Evolutionary conservation across 495 filamentous ascomycete genomes (phyloP).

Genomic region (Aspergillus bridgeri): DNA sequence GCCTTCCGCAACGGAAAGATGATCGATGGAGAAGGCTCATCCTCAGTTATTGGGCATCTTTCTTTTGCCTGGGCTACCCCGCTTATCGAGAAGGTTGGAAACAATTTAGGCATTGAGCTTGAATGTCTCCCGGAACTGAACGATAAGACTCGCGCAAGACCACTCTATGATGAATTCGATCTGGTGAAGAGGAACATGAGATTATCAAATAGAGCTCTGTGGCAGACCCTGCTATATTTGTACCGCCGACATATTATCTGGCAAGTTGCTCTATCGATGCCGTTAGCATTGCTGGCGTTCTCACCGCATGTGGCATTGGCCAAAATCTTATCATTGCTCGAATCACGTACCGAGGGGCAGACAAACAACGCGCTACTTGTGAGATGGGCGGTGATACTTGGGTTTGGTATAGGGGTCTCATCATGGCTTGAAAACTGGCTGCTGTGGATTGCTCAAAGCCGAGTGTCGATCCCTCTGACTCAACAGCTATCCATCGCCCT

Average conservation of each 20-base stretch:
- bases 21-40: constrained; percentile 57
- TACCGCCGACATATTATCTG: constrained; percentile 23
- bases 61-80: constrained; percentile 54
- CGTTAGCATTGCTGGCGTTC: constrained; percentile 3
- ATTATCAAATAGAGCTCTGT: neutral
- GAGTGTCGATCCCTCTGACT: constrained; percentile 3
- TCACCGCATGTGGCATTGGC: constrained; percentile 1
- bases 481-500: neutral
- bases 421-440: constrained; percentile 11
- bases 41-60: constrained; percentile 51
- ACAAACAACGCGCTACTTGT: neutral
- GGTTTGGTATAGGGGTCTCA: neutral
- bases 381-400: constrained; percentile 1
- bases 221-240: neutral
- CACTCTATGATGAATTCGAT: constrained; percentile 36
- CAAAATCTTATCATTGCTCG: constrained; percentile 2
- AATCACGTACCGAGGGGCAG: neutral
- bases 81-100: constrained; percentile 42
- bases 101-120: constrained; percentile 51
- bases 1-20: constrained; percentile 47
- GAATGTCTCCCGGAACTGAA: constrained; percentile 41
- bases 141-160: neutral
- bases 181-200: neutral
- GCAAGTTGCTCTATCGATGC: constrained; percentile 47
- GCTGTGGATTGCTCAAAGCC: constrained; percentile 5